Evolutionary conservation across 2,329 filamentous ascomycete genomes (phyloP).

Genomic region (Aplosporella prunicola): DNA sequence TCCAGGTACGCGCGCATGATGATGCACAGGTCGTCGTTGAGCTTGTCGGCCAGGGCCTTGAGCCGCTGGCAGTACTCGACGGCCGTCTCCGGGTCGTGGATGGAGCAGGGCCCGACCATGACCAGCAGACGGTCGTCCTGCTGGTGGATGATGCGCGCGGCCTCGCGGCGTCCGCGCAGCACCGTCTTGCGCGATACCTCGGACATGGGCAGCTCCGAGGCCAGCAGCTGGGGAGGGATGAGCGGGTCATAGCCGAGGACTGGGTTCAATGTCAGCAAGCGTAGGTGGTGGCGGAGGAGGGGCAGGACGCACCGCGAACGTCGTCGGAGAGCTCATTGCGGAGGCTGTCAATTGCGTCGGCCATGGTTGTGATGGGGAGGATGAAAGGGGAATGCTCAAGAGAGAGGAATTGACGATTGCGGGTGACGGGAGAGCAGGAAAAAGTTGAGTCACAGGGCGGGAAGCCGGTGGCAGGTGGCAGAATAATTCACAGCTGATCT

Average conservation of each 20-base stretch:
- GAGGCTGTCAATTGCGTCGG: conserved; percentile 14
- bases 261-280: conserved; percentile 28
- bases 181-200: conserved; percentile 56
- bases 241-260: conserved; percentile 91
- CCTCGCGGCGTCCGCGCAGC: conserved; percentile 58
- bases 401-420: conserved; percentile 10
- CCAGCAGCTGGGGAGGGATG: conserved; percentile 78
- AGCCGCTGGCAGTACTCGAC: conserved; percentile 80
- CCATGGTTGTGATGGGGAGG: conserved; percentile 18
- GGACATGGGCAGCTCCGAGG: conserved; percentile 68
- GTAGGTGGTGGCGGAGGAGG: conserved; percentile 3
- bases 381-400: conserved; percentile 9
- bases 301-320: conserved; percentile 38
- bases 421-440: not conserved
- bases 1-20: conserved; percentile 99
- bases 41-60: conserved; percentile 66
- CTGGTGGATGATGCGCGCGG: conserved; percentile 67
- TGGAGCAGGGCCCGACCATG: conserved; percentile 90
- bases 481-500: too few species aligned
- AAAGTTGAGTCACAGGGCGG: too few species aligned
- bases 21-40: conserved; percentile 75
- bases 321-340: conserved; percentile 36
- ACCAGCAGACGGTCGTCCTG: conserved; percentile 82
- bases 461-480: too few species aligned
- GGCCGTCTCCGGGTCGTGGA: conserved; percentile 84